Evolutionary conservation across 257 asterid genomes (phyloP).

Genomic region (Nicotiana otophora): DNA sequence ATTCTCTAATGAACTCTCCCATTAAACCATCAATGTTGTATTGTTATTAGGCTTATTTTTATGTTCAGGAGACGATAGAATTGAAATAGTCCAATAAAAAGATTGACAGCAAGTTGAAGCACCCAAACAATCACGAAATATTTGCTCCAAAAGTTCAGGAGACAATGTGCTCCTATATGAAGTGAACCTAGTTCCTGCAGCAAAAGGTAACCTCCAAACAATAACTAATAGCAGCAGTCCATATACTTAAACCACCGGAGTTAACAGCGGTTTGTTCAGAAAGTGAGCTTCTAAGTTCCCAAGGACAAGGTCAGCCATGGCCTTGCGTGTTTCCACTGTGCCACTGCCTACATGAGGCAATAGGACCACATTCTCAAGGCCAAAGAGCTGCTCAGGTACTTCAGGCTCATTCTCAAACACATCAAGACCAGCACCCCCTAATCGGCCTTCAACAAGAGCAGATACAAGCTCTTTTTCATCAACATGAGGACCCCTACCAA

Average conservation of each 20-base stretch:
- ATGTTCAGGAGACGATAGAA: not conserved
- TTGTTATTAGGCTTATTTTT: not conserved
- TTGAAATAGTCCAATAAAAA: not conserved
- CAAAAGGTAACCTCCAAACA: not conserved
- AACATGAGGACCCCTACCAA: constrained; percentile 77
- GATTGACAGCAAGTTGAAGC: not conserved
- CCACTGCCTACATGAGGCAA: constrained; percentile 77
- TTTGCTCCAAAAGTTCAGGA: not conserved
- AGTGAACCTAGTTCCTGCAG: not conserved
- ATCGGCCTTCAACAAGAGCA: constrained; percentile 76
- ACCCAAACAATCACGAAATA: not conserved
- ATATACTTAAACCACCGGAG: constrained; percentile 48
- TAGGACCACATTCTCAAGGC: constrained; percentile 60
- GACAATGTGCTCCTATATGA: not conserved
- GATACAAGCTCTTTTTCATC: constrained; percentile 74
- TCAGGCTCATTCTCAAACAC: constrained; percentile 75
- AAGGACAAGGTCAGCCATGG: constrained; percentile 75
- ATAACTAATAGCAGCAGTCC: not conserved
- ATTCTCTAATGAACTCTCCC: not conserved
- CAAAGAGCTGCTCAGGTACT: constrained; percentile 56
- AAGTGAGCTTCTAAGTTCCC: constrained; percentile 76
- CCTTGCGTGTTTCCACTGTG: constrained; percentile 56
- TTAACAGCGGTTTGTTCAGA: constrained; percentile 46
- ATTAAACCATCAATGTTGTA: not conserved
- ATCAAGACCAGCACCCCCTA: constrained; percentile 91